Evolutionary conservation across 192 early-diverging fungal genomes (phyloP).

Genomic region (Coemansia sp.): DNA sequence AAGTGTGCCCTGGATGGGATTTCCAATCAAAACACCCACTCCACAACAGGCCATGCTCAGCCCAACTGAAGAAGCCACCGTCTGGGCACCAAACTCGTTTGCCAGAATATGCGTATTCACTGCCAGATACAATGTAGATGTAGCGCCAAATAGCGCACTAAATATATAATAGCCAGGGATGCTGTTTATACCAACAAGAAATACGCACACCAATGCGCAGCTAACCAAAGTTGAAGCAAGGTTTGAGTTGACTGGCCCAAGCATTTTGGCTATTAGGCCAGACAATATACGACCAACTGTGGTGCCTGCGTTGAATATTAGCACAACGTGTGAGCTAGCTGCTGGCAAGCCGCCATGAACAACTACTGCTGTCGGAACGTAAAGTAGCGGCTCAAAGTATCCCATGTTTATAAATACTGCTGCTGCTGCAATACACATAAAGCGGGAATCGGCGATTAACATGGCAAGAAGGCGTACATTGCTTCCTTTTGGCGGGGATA

Average conservation of each 20-base stretch:
- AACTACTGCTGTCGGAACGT: constrained; percentile 14
- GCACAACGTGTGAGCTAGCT: constrained; percentile 8
- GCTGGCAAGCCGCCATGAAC: background rate
- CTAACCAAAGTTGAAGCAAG: constrained; percentile 6
- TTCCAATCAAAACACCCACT: constrained; percentile 18
- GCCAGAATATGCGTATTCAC: constrained; percentile 22
- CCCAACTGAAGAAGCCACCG: constrained; percentile 15
- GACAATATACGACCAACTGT: constrained; percentile 13
- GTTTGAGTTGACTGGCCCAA: constrained; percentile 14
- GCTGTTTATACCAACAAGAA: constrained; percentile 11
- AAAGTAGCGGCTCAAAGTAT: constrained; percentile 20
- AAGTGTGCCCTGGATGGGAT: constrained; percentile 15
- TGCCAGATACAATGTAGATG: constrained; percentile 18
- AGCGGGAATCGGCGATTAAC: constrained; percentile 3
- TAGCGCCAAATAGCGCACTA: constrained; percentile 11
- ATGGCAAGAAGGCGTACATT: constrained; percentile 1
- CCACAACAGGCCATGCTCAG: constrained; percentile 29
- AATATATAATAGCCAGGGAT: constrained; percentile 12
- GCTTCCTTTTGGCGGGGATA: constrained; percentile 8
- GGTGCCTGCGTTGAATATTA: constrained; percentile 21
- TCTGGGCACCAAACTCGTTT: constrained; percentile 15
- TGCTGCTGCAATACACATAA: constrained; percentile 14
- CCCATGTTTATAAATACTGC: constrained; percentile 22
- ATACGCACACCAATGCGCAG: constrained; percentile 6
- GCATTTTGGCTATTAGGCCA: constrained; percentile 1